Evolutionary conservation across 2,329 filamentous ascomycete species (phyloP), one percentile per base, ranked within the genome.

Genomic region (Aspergillus amoenus): DNA sequence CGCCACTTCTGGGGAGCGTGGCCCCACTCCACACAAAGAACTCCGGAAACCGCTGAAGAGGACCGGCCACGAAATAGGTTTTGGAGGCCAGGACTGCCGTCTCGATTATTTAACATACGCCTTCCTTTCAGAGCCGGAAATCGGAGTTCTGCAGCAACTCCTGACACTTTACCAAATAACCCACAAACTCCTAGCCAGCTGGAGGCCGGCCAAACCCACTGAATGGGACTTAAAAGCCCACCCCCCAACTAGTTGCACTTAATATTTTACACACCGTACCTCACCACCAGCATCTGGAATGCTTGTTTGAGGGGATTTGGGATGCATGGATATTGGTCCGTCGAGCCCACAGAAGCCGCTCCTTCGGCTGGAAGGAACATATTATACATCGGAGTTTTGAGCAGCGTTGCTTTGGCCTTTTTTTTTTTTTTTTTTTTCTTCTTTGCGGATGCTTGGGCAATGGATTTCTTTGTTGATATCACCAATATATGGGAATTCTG

Each of bases 171-270:
- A 11, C 43, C 5, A 32, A 27, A 39, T 27, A 55, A 59, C 21
- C 44, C 41, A 15, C 61, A 56, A 49, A 65, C 64, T 8, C 63
- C 59, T 41, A 52, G 57, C 17, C 63, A 68, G 44, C 56, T 66
- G 27, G 66, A 68, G 45, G 63, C 66, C 27, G 65, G 64, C 11
- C 50, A 58, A 30, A 13, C 43, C 45, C 27, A 37, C 44, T 66
- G 47, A 65, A 18, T 12, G 30, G 12, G 40, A 4, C 24, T 43
- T 43, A 40, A 22, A 22, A 1, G 6, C n/a, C 11, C n/a, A n/a
- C n/a, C 47, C 34, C 27, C 3, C 8, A 9, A 30, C 8, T 13
- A 22, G 24, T 18, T 44, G 21, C 13, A 21, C 17, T 30, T 24
- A n/a, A 5, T 39, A 9, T 11, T 12, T 15, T 46, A 40, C 13